phyloP scores from a whole-genome alignment of 164 flowering plant species.

The Platanus orientalis region DNA sequence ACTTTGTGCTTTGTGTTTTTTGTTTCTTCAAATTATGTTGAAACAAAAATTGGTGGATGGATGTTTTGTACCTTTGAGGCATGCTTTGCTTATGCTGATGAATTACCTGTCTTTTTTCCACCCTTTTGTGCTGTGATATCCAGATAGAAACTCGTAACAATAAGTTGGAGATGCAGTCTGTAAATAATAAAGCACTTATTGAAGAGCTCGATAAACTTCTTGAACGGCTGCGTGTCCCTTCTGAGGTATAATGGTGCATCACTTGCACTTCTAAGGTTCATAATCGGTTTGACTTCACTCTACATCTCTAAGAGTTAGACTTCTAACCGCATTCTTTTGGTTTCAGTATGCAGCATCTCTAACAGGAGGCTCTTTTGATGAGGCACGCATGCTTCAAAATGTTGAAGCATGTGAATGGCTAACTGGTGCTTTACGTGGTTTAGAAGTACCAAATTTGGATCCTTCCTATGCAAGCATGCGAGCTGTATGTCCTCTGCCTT shows the following conservation, averaged over 20 bases:
- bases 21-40: too few relatives aligned
- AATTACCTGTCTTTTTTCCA: neutral
- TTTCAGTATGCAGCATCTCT: constrained; percentile 83
- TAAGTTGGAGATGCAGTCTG: constrained; percentile 97
- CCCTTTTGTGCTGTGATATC: constrained; percentile 7
- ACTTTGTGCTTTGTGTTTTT: constrained; percentile 1
- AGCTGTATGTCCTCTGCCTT: constrained; percentile 56
- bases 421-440: constrained; percentile 61
- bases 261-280: constrained; percentile 1
- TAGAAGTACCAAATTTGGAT: constrained; percentile 83
- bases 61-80: neutral
- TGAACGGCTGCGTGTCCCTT: constrained; percentile 76
- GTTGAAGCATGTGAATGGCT: constrained; percentile 98
- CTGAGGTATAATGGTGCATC: constrained; percentile 56
- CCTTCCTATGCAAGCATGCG: constrained; percentile 72
- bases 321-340: constrained; percentile 13
- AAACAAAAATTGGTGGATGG: neutral
- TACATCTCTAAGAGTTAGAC: neutral
- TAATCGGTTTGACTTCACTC: neutral
- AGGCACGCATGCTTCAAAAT: constrained; percentile 84
- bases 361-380: constrained; percentile 93
- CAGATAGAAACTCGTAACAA: constrained; percentile 99
- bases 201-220: constrained; percentile 94
- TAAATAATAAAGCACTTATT: constrained; percentile 80
- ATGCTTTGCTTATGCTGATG: neutral